Evolutionary conservation across 106 monocot species (phyloP).

Genomic region (Dioscorea dumetorum): DNA sequence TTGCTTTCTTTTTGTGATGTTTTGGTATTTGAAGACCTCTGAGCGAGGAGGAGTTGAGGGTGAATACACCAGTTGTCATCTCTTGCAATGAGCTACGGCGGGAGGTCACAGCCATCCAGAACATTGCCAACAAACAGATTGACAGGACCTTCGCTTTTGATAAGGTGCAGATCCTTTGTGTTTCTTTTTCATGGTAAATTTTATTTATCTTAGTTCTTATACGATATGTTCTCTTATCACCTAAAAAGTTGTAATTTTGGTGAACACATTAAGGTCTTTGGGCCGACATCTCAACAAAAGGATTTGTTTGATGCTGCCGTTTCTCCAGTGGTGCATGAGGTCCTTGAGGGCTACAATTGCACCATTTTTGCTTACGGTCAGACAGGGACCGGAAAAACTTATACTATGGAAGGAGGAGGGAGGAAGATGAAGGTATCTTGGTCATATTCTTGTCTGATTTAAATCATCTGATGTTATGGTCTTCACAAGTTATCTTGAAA

Average conservation of each 20-base stretch:
- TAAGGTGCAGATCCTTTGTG: slow-evolving; percentile 19
- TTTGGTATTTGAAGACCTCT: slow-evolving; percentile 23
- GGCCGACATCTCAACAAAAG: slow-evolving; percentile 46
- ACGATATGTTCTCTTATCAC: no score
- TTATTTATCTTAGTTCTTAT: no score
- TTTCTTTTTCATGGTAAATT: no score
- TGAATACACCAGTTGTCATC: slow-evolving; percentile 21
- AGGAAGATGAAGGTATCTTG: slow-evolving; percentile 12
- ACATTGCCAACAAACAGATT: slow-evolving; percentile 52
- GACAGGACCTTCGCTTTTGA: slow-evolving; percentile 46
- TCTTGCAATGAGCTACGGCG: slow-evolving; percentile 33
- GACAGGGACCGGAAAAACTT: slow-evolving; percentile 64
- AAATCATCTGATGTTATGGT: no score
- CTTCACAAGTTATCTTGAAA: no score
- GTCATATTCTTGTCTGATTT: no score
- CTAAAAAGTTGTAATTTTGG: no score
- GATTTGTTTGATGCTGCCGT: slow-evolving; percentile 54
- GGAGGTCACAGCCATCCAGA: slow-evolving; percentile 39
- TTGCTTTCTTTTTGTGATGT: background rate
- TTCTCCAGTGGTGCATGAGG: slow-evolving; percentile 45
- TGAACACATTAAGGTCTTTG: slow-evolving; percentile 40
- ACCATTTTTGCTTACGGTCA: slow-evolving; percentile 75
- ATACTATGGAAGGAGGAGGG: slow-evolving; percentile 73
- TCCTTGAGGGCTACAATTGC: slow-evolving; percentile 64
- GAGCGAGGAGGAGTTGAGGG: slow-evolving; percentile 34